Base-by-base conservation (phyloP, 2,329 filamentous ascomycete genomes). In the Claviceps pazoutovae region DNA sequence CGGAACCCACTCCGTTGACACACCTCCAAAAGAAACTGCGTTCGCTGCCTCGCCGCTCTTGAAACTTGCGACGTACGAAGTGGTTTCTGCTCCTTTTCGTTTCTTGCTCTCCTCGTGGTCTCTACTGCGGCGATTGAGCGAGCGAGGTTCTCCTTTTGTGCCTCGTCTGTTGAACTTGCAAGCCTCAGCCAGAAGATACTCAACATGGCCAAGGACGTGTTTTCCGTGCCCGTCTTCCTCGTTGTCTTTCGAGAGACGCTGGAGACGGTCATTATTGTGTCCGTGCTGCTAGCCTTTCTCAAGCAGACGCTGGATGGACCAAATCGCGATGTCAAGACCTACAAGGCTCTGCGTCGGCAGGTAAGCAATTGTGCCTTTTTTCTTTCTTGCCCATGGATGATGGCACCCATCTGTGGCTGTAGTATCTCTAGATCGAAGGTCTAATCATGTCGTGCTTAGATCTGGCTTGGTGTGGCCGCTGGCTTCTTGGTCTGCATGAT, bases 241-340 rank as follows among this genome's bases (percentile, higher is more conserved):
- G 86, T 95, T 65, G 83, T 87, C 69, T 93, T 95, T 65, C 82
- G 89, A 62, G 89, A 95, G 70, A 81, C 82, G 43, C 72, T 95
- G 47, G 88, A 95, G 72, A 86, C 84, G 1, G 83, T 79, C 61
- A 88, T 95, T 62, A 86, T 95, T 59, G 81, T 94, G 56, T 91
- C 88, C 0, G 84, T 95, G n/a, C 73, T 95, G 37, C 77, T 95
- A 42, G 81, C 88, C 21, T 94, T 93, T 64, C 71, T 94, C 53
- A 93, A 91, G 66, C 86, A 93, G 65, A 86, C 84, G 3, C 76
- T 94, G 39, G 73, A 72, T 54, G 80, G 80, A 0, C 79, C 82
- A 9, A 74, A 81, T 51, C 68, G 75, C 54, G 82, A 89, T 69
- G 68, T 68, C 5, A 62, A 59, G 2, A 69, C 83, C 1, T 84